Evolutionary conservation across 768 basidiomycete species (phyloP).

Genomic region (Tephrocybe sp.): DNA sequence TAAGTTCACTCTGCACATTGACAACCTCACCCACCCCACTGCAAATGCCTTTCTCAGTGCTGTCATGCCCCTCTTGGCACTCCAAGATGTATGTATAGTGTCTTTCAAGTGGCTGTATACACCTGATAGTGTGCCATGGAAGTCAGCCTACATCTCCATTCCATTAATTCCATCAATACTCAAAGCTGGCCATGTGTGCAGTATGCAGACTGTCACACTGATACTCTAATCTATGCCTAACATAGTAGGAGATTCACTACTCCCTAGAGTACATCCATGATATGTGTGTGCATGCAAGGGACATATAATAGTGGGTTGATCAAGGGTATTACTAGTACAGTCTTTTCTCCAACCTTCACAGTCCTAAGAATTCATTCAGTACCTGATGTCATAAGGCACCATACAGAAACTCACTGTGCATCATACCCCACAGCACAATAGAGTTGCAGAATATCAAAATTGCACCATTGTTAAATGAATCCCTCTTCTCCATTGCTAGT

Average conservation of each 20-base stretch:
- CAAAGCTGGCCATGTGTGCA: constrained; percentile 22
- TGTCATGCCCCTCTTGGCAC: constrained; percentile 41
- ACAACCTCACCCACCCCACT: constrained; percentile 61
- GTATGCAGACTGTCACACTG: constrained; percentile 54
- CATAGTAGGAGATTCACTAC: constrained; percentile 78
- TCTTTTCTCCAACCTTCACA: not conserved
- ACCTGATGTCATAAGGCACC: constrained; percentile 37
- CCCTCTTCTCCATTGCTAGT: no score
- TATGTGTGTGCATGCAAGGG: constrained; percentile 36
- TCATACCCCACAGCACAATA: constrained; percentile 43
- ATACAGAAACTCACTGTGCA: constrained; percentile 35
- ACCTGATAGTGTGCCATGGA: constrained; percentile 35
- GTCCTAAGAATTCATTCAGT: constrained; percentile 23
- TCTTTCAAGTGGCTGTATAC: constrained; percentile 47
- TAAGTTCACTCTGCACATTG: constrained; percentile 51
- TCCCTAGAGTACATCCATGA: constrained; percentile 63
- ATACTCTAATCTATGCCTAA: constrained; percentile 67
- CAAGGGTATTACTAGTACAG: constrained; percentile 76
- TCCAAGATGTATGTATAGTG: constrained; percentile 48
- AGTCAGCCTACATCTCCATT: constrained; percentile 27
- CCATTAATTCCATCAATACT: not conserved
- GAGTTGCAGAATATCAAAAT: constrained; percentile 42
- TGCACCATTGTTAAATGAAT: constrained; percentile 31
- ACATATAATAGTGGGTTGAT: constrained; percentile 70
- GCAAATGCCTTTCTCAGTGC: constrained; percentile 52